Conservation (phyloP, 2,329 filamentous ascomycete genomes). For the Capronia epimyces region DNA sequence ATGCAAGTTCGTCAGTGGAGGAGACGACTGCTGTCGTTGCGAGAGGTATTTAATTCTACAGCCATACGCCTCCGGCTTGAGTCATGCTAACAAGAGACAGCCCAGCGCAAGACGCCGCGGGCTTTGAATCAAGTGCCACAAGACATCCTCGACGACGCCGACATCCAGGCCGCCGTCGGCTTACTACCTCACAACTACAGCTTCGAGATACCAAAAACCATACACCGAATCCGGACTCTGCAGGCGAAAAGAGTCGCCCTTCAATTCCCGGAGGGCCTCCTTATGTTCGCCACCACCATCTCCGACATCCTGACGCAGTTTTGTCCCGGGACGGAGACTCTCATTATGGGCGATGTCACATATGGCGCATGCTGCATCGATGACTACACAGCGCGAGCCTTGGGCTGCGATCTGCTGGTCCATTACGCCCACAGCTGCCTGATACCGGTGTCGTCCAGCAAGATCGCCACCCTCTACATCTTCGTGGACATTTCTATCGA, state of each 20-base stretch:
- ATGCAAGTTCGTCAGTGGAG: conserved; percentile 63
- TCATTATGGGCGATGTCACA: conserved; percentile 99
- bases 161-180: conserved; percentile 79
- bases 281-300: conserved; percentile 94
- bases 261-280: conserved; percentile 94
- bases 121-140: conserved; percentile 86
- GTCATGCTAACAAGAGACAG: conserved; percentile 34
- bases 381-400: conserved; percentile 89
- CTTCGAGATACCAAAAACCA: conserved; percentile 97
- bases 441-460: conserved; percentile 91
- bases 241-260: conserved; percentile 78
- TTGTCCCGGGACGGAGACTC: conserved; percentile 81
- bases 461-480: conserved; percentile 95
- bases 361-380: conserved; percentile 99
- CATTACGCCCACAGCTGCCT: conserved; percentile 97
- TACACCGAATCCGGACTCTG: conserved; percentile 80
- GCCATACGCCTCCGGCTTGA: background rate
- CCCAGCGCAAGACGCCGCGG: conserved; percentile 66
- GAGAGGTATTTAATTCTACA: conserved; percentile 35
- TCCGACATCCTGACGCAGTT: conserved; percentile 94
- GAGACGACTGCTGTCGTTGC: conserved; percentile 48
- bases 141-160: conserved; percentile 76
- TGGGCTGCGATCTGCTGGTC: conserved; percentile 89
- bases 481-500: conserved; percentile 98
- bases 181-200: conserved; percentile 94